A percentile compares a stretch with the other conserved stretches of the same genome.
These are phyloP conservation scores for Linanthus parryae DNA, from an alignment of 148 eudicot genomes.

Conservation along the genomic window DNA sequence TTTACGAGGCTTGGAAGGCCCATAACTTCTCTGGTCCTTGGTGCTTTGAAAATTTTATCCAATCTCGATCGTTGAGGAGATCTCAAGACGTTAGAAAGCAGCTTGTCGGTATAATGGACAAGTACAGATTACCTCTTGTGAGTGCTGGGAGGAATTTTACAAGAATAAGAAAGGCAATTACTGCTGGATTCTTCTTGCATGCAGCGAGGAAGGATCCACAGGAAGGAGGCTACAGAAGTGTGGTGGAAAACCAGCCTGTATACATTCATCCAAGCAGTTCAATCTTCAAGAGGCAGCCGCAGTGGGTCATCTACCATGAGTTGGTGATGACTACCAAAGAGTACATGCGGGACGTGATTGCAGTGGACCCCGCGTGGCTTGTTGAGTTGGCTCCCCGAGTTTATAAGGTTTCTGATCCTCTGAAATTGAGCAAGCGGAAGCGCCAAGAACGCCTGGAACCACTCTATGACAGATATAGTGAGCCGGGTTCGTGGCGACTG, in stretches of 20 bases:
- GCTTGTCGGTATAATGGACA: conserved; percentile 86
- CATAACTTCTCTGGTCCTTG: conserved; percentile 79
- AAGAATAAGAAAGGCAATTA: conserved; percentile 59
- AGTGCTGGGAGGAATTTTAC: conserved; percentile 72
- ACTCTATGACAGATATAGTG: conserved; percentile 81
- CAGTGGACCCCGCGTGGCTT: conserved; percentile 74
- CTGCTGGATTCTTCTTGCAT: conserved; percentile 85
- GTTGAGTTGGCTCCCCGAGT: conserved; percentile 81
- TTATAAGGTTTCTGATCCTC: conserved; percentile 78
- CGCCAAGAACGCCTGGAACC: conserved; percentile 92
- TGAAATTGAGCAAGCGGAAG: conserved; percentile 87
- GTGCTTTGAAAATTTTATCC: conserved; percentile 91
- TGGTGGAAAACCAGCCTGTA: conserved; percentile 85
- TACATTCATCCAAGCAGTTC: conserved; percentile 92
- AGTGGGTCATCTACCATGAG: conserved; percentile 93
- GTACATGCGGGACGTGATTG: conserved; percentile 85
- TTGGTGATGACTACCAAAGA: conserved; percentile 93
- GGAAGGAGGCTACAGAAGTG: conserved; percentile 76
- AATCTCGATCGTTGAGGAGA: conserved; percentile 75
- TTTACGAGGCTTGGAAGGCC: conserved; percentile 94
- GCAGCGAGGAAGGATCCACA: conserved; percentile 87
- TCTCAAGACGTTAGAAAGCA: conserved; percentile 93
- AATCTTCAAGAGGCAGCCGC: conserved; percentile 81
- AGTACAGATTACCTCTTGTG: conserved; percentile 78
- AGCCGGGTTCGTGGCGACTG: conserved; percentile 91